Evolutionary conservation across 2,329 filamentous ascomycete genomes (phyloP), one percentile per base, ranked within the genome.

Genomic region (Talaromyces piceae): DNA sequence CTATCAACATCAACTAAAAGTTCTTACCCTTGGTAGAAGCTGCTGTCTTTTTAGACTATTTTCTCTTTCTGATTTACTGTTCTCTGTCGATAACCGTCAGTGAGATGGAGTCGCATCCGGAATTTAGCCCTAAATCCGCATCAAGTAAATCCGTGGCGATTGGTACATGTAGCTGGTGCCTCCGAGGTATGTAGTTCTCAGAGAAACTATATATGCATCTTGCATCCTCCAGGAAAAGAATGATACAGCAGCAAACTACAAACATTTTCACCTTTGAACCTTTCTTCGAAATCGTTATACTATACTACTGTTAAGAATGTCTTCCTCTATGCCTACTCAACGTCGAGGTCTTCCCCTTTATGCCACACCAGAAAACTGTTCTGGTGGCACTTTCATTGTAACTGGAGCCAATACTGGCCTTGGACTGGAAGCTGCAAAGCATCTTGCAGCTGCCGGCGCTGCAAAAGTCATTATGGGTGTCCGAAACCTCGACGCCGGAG

Each of bases 401-500:
- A 79, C 76, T 0, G 78, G 78, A 1, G 62, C 68, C 20, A 80
- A 78, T 52, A 62, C 59, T 0, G 78, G 78, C 0, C 62, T 81
- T 0, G 77, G 78, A 1, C 64, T 75, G n/a, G 72, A 75, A 53
- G 62, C 70, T 1, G 64, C 70, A 6, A 59, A 63, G 0, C 71
- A 73, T 28, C 63, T 79, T n/a, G 63, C 75, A 1, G 55, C 59
- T 0, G 54, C 71, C 4, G 60, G 63, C 1, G 62, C 78, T 5
- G 68, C 68, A 1, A 68, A 65, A 20, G 62, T 80, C 12, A 69
- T 80, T 50, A 59, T 79, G 1, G 75, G 68, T 5, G 74, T 77
- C 1, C 74, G 78, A 2, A 73, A 68, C 2, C 30, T 55, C 0
- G 54, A 61, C 3, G 74, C 70, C 45, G 77, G 77, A 4, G 65